Evolutionary conservation across 2,329 filamentous ascomycete species (phyloP), one percentile per base, ranked within the genome.

Genomic region (Xenoacremonium recifei): DNA sequence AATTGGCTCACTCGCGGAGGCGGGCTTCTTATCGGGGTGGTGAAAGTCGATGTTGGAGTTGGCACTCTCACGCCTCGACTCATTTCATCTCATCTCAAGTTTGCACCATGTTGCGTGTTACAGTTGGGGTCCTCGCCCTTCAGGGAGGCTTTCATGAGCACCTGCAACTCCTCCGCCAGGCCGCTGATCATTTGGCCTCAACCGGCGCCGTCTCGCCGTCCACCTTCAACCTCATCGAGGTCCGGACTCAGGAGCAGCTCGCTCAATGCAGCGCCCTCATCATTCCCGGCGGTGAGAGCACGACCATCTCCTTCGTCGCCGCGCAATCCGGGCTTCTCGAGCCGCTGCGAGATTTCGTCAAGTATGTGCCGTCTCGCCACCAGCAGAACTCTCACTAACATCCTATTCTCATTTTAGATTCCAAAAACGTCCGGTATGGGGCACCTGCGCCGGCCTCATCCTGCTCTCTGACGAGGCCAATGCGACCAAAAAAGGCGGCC

Each of bases 91-190:
- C n/a, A n/a, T n/a, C n/a, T n/a, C n/a, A n/a, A n/a, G n/a, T n/a
- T n/a, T n/a, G n/a, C 37, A 49, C 11, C 33, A 57, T 53, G 50
- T 53, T 59, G 42, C 55, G 50, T 47, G 56, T 80, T 45, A 79
- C 74, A 3, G 67, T 85, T 25, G 82, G 81, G 35, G 80, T 85
- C 18, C 68, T 85, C 39, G 80, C 93, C 53, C 79, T 99, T 15
- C 93, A 99, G 68, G 93, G 93, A 56, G 92, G 91, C 44, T 96
- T 97, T 66, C 77, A 82, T 58, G 92, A 99, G 65, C 92, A 99
- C 70, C 64, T 96, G 43, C 75, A 81, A 51, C 79, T 95, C 27
- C 75, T 97, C 27, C 77, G 78, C 51, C 76, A 79, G 49, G 90
- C 91, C 5, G 78, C 82, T 3, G 61, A 67, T n/a, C 65, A 68